These are phyloP conservation scores for Albizia julibrissin DNA, from an alignment of 306 rosid species.

Conservation along the genomic window DNA sequence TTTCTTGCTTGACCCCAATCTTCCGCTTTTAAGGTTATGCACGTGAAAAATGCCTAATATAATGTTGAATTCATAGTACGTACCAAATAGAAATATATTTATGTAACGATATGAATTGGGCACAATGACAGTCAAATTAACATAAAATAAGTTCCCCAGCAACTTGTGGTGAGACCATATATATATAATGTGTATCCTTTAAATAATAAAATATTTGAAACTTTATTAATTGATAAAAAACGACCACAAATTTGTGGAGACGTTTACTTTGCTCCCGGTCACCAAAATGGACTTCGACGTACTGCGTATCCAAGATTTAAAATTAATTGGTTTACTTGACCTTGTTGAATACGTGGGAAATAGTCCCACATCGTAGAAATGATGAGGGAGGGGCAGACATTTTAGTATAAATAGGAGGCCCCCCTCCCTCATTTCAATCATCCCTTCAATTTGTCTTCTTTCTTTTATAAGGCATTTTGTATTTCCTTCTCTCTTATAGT, in stretches of 20 bases:
- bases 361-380: too few species aligned
- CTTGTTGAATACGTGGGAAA: too few species aligned
- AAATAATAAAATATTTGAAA: neutral
- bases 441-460: too few species aligned
- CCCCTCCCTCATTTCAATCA: too few species aligned
- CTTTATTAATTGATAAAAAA: neutral
- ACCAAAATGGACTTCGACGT: neutral
- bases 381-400: too few species aligned
- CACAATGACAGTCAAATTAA: neutral
- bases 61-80: too few species aligned
- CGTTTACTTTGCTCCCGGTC: neutral
- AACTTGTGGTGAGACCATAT: neutral
- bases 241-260: neutral
- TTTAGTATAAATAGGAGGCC: too few species aligned
- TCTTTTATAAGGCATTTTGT: too few species aligned
- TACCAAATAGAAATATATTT: neutral
- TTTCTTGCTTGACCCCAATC: neutral
- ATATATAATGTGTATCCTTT: neutral
- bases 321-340: neutral
- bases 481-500: too few species aligned
- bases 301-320: neutral
- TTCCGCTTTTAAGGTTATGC: neutral
- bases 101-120: neutral
- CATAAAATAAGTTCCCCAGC: neutral
- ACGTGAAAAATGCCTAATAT: neutral